Conservation (phyloP, 2,329 filamentous ascomycete species). For the Hymenoscyphus fraxineus region DNA sequence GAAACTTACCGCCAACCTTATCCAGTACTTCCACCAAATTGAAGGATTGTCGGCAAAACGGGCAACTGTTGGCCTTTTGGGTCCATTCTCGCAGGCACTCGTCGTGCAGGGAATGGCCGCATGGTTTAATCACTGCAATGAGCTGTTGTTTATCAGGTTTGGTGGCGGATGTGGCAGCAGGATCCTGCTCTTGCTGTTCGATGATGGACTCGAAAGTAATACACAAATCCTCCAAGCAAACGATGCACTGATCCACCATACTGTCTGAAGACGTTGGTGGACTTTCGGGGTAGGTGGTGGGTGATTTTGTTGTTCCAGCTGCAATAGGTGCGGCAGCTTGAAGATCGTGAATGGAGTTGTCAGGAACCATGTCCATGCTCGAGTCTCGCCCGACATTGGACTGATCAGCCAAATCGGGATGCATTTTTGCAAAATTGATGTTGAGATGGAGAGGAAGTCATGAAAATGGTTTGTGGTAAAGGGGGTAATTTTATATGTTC, state of each 20-base stretch:
- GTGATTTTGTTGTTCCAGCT: neutral
- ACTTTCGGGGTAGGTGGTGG: constrained; percentile 11
- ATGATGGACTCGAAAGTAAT: constrained; percentile 21
- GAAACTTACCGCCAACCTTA: constrained; percentile 68
- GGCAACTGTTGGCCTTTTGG: constrained; percentile 94
- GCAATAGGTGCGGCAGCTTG: neutral
- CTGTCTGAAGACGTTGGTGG: constrained; percentile 19
- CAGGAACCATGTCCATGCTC: constrained; percentile 11
- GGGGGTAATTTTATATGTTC: neutral
- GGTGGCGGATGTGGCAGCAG: constrained; percentile 23
- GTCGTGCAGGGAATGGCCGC: constrained; percentile 89
- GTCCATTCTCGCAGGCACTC: constrained; percentile 92
- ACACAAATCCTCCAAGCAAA: constrained; percentile 61
- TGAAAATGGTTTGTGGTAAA: constrained; percentile 29
- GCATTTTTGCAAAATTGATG: constrained; percentile 22
- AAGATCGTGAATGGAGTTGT: constrained; percentile 5
- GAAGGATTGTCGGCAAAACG: constrained; percentile 90
- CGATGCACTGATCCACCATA: constrained; percentile 63
- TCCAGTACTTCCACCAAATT: constrained; percentile 84
- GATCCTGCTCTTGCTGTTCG: constrained; percentile 23
- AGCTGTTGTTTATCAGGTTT: constrained; percentile 21
- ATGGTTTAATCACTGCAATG: constrained; percentile 65
- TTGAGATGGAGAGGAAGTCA: constrained; percentile 26
- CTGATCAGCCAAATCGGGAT: constrained; percentile 50
- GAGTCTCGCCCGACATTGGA: constrained; percentile 48